These are phyloP conservation scores for Parastagonospora avenae DNA, from an alignment of 2,329 filamentous ascomycete genomes.

Conservation along the genomic window DNA sequence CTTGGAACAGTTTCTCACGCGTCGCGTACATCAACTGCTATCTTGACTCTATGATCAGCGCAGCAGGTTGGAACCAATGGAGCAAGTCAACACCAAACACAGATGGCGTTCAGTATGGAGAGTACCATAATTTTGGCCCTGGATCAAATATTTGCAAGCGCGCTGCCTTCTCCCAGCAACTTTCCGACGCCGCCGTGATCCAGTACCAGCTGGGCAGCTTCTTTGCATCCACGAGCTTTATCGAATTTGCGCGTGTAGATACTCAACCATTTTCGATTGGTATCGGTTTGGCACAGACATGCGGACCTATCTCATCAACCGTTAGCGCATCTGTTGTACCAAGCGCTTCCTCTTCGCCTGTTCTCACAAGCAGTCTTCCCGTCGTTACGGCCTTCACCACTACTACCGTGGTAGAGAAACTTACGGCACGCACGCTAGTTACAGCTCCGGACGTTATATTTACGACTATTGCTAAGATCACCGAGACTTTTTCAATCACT, in stretches of 20 bases:
- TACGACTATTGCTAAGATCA: slow-evolving; percentile 20
- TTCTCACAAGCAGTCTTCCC: slow-evolving; percentile 7
- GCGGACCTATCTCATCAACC: slow-evolving; percentile 23
- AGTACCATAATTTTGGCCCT: slow-evolving; percentile 47
- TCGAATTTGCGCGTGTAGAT: slow-evolving; percentile 49
- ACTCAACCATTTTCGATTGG: slow-evolving; percentile 46
- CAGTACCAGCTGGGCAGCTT: slow-evolving; percentile 50
- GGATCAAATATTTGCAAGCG: slow-evolving; percentile 38
- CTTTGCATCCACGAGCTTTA: slow-evolving; percentile 49
- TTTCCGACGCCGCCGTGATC: slow-evolving; percentile 42
- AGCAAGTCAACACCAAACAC: slow-evolving; percentile 23
- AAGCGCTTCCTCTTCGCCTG: neutral
- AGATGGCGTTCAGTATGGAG: slow-evolving; percentile 26
- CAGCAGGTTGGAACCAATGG: slow-evolving; percentile 27
- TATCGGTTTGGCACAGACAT: slow-evolving; percentile 34
- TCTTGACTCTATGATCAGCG: slow-evolving; percentile 24
- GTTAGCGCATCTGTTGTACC: slow-evolving; percentile 4
- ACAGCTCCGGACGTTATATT: slow-evolving; percentile 28
- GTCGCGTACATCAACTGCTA: slow-evolving; percentile 25
- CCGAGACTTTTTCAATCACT: slow-evolving; percentile 13
- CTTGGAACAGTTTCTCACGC: slow-evolving; percentile 25
- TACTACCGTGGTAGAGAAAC: slow-evolving; percentile 19
- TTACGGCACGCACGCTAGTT: slow-evolving; percentile 20
- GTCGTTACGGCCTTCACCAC: slow-evolving; percentile 22
- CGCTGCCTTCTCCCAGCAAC: slow-evolving; percentile 46